phyloP scores from a whole-genome alignment of 768 basidiomycete genomes.

The Lepiota venenata region DNA sequence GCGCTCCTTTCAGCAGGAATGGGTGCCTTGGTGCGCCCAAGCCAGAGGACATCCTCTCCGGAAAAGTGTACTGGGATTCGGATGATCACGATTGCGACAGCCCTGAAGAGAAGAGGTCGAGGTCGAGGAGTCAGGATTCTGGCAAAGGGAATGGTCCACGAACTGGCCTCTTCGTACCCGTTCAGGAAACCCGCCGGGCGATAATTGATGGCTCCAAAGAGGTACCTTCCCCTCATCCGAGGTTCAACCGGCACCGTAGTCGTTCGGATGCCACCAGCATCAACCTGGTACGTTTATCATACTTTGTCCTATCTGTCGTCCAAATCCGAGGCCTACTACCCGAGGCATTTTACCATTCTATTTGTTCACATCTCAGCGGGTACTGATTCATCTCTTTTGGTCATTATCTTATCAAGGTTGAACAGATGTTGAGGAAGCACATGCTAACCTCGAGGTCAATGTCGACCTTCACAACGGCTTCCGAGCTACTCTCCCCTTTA shows the following conservation, averaged over 20 bases:
- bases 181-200: slow-evolving; percentile 32
- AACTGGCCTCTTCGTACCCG: slow-evolving; percentile 38
- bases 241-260: slow-evolving; percentile 27
- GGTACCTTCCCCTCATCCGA: slow-evolving; percentile 51
- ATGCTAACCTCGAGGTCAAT: slow-evolving; percentile 23
- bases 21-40: slow-evolving; percentile 35
- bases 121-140: slow-evolving; percentile 24
- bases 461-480: slow-evolving; percentile 18
- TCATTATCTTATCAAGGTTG: slow-evolving; percentile 26
- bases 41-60: slow-evolving; percentile 68
- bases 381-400: slow-evolving; percentile 16
- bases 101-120: slow-evolving; percentile 22
- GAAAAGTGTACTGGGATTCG: slow-evolving; percentile 51
- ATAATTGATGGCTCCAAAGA: slow-evolving; percentile 44
- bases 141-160: slow-evolving; percentile 27
- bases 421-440: slow-evolving; percentile 31
- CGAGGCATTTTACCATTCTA: slow-evolving; percentile 12
- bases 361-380: slow-evolving; percentile 6
- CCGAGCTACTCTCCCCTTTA: slow-evolving; percentile 6
- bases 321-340: slow-evolving; percentile 1
- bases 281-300: slow-evolving; percentile 26
- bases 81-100: slow-evolving; percentile 36
- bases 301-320: slow-evolving; percentile 14
- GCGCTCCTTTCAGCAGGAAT: slow-evolving; percentile 3
- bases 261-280: slow-evolving; percentile 7